phyloP scores from a whole-genome alignment of 2,329 filamentous ascomycete species.

The Samsoniella hepiali region DNA sequence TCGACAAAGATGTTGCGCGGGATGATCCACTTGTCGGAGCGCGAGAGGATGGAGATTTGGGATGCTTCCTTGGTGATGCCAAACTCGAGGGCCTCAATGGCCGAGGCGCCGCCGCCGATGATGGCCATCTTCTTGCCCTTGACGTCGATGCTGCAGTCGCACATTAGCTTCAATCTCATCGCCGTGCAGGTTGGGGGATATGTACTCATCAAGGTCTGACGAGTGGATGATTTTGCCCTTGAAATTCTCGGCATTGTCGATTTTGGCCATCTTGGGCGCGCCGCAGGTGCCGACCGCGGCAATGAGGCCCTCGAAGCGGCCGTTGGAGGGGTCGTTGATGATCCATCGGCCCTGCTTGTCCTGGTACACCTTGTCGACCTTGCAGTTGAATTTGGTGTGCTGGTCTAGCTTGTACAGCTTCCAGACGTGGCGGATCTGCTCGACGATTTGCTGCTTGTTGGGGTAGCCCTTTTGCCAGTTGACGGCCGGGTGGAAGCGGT shows the following conservation, averaged over 20 bases:
- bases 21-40: slow-evolving; percentile 85
- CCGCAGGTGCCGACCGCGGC: slow-evolving; percentile 79
- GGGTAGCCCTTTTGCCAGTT: slow-evolving; percentile 76
- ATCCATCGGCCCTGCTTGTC: slow-evolving; percentile 70
- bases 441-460: slow-evolving; percentile 69
- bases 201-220: slow-evolving; percentile 63
- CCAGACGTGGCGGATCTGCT: slow-evolving; percentile 70
- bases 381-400: slow-evolving; percentile 68
- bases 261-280: slow-evolving; percentile 67
- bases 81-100: slow-evolving; percentile 80
- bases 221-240: slow-evolving; percentile 72
- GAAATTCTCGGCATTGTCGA: slow-evolving; percentile 70
- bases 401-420: slow-evolving; percentile 67
- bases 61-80: slow-evolving; percentile 63
- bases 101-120: slow-evolving; percentile 73
- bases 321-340: slow-evolving; percentile 67
- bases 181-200: background rate
- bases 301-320: slow-evolving; percentile 75
- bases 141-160: slow-evolving; percentile 53
- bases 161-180: slow-evolving; percentile 23
- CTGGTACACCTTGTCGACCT: slow-evolving; percentile 66
- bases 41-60: slow-evolving; percentile 69
- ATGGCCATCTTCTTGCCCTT: slow-evolving; percentile 73
- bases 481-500: slow-evolving; percentile 79
- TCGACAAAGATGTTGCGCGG: slow-evolving; percentile 75